Evolutionary conservation across 805 yeast genomes (phyloP).

Genomic region (Saturnispora zaruensis): DNA sequence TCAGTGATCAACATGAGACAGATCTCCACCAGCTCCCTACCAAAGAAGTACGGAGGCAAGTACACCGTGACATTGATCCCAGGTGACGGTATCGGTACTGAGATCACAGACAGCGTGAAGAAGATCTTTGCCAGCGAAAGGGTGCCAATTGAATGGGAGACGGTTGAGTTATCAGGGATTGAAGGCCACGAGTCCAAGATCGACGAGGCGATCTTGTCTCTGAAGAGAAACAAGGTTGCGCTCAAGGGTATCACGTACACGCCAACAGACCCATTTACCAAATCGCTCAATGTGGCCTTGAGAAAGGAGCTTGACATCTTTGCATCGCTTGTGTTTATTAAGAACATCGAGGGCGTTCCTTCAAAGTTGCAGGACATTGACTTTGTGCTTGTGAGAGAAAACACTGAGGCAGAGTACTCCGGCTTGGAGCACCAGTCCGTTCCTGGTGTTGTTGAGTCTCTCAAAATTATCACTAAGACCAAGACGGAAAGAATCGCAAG

Average conservation of each 20-base stretch:
- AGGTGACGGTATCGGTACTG: conserved; percentile 97
- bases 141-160: conserved; percentile 93
- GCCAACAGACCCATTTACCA: conserved; percentile 66
- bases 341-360: conserved; percentile 89
- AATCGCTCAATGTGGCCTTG: conserved; percentile 89
- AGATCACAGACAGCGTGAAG: conserved; percentile 88
- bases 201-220: conserved; percentile 77
- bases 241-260: conserved; percentile 94
- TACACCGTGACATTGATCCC: conserved; percentile 93
- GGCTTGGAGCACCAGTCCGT: conserved; percentile 97
- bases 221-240: conserved; percentile 95
- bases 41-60: conserved; percentile 91
- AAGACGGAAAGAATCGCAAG: conserved; percentile 96
- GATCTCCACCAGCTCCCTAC: conserved; percentile 37
- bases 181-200: conserved; percentile 44
- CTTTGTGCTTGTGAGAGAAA: conserved; percentile 93
- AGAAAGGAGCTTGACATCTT: conserved; percentile 94
- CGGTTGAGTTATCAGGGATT: conserved; percentile 57
- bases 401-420: conserved; percentile 98
- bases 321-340: conserved; percentile 90
- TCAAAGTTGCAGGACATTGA: conserved; percentile 84
- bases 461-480: conserved; percentile 87
- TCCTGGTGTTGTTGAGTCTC: conserved; percentile 95
- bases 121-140: conserved; percentile 79
- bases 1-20: conserved; percentile 19